Percentiles rank a stretch among this genome's conserved stretches.
Evolutionary conservation across 139 green algal species (phyloP).

Genomic region (Penium margaritaceum): DNA sequence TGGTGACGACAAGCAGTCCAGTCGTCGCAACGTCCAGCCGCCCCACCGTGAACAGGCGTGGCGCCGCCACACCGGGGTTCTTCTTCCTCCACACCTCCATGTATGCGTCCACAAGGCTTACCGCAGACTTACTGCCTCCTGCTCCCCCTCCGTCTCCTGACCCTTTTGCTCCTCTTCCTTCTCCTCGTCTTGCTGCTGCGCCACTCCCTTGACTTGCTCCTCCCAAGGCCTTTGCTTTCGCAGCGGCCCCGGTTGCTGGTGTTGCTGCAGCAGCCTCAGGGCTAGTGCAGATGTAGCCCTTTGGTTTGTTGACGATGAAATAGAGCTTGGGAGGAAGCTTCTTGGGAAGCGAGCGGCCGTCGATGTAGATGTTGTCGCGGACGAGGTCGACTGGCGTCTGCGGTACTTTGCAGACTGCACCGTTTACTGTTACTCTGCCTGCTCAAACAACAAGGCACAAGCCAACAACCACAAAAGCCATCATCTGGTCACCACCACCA

Average conservation of each 20-base stretch:
- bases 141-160: neutral
- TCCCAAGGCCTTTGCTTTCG: neutral
- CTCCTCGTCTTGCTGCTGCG: neutral
- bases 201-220: neutral
- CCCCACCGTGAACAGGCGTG: constrained; percentile 87
- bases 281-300: constrained; percentile 55
- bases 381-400: constrained; percentile 44
- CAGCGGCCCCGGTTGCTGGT: neutral
- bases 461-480: too few relatives aligned
- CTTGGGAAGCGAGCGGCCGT: constrained; percentile 49
- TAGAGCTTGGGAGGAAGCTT: constrained; percentile 45
- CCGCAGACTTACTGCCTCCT: neutral
- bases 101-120: neutral
- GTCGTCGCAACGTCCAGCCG: constrained; percentile 78
- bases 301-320: constrained; percentile 75
- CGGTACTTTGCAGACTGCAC: constrained; percentile 39
- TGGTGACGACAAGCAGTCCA: constrained; percentile 90
- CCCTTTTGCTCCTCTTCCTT: neutral
- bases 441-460: too few relatives aligned
- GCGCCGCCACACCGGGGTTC: constrained; percentile 49
- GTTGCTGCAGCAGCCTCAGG: neutral
- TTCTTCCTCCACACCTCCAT: constrained; percentile 31
- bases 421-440: constrained; percentile 78
- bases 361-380: constrained; percentile 58
- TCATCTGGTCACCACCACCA: too few relatives aligned